Conservation (phyloP, 345 rosid genomes). For the Populus ilicifolia region DNA sequence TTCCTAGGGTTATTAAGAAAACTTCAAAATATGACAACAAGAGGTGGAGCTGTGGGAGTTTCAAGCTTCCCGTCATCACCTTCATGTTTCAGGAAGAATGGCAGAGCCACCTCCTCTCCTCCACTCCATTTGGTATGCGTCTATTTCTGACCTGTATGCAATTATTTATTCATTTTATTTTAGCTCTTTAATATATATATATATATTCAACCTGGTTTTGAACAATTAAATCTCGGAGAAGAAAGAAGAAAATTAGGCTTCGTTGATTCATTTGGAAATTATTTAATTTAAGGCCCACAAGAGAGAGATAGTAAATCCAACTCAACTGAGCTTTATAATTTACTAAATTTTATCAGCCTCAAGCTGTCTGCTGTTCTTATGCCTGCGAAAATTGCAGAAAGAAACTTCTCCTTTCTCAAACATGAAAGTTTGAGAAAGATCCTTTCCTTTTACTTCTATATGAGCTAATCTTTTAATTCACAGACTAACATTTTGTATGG, state of each 20-base stretch:
- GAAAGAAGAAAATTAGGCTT: not conserved
- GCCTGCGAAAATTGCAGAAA: not conserved
- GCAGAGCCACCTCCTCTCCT: slow-evolving; percentile 28
- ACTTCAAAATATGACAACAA: slow-evolving; percentile 38
- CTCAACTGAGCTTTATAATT: not conserved
- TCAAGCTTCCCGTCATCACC: slow-evolving; percentile 53
- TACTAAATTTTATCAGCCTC: not conserved
- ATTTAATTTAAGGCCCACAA: not conserved
- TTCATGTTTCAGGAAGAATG: slow-evolving; percentile 31
- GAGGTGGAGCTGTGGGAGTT: slow-evolving; percentile 52
- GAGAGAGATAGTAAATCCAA: not conserved
- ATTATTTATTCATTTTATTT: too few relatives aligned
- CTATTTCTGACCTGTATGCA: not conserved
- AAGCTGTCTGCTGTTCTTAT: not conserved
- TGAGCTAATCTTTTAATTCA: not conserved
- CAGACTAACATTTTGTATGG: not conserved
- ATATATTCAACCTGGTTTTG: not conserved
- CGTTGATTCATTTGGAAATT: not conserved
- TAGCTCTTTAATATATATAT: too few relatives aligned
- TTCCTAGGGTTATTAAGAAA: not conserved
- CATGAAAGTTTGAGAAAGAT: not conserved
- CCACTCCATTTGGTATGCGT: slow-evolving; percentile 40
- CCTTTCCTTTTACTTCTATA: not conserved
- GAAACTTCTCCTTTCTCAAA: not conserved
- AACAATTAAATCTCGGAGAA: not conserved